Percentiles rank a stretch among this genome's conserved stretches.
Conservation (phyloP, 2,329 filamentous ascomycete species). For the Spiromastix sp. region DNA sequence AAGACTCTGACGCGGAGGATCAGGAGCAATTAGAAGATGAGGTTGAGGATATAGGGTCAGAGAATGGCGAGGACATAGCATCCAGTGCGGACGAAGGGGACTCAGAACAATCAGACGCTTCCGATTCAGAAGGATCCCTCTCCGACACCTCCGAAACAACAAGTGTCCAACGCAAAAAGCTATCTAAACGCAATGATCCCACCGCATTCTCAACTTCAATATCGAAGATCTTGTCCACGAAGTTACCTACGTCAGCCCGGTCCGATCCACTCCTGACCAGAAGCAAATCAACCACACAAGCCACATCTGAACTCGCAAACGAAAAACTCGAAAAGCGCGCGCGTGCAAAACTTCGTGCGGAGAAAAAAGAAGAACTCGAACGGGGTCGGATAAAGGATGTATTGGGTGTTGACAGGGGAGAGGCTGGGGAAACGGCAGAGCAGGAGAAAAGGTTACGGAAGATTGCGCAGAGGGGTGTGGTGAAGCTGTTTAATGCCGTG, state of each 20-base stretch:
- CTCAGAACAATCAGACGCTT: constrained; percentile 18
- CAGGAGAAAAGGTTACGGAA: constrained; percentile 73
- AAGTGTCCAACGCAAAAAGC: constrained; percentile 18
- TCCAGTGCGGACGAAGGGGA: constrained; percentile 5
- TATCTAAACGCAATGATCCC: constrained; percentile 78
- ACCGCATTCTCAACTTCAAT: constrained; percentile 85
- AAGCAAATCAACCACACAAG: constrained; percentile 62
- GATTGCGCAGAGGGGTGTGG: constrained; percentile 84
- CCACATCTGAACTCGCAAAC: constrained; percentile 63
- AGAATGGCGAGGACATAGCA: constrained; percentile 15
- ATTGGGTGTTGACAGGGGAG: constrained; percentile 49
- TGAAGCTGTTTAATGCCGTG: constrained; percentile 94
- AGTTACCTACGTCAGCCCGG: constrained; percentile 70
- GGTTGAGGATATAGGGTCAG: constrained; percentile 6
- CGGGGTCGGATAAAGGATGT: constrained; percentile 86
- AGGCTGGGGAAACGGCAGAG: constrained; percentile 47
- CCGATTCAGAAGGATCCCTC: constrained; percentile 20
- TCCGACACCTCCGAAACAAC: constrained; percentile 28
- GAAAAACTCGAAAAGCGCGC: constrained; percentile 73
- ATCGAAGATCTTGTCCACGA: constrained; percentile 82
- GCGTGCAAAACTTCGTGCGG: constrained; percentile 63
- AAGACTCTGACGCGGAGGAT: constrained; percentile 11
- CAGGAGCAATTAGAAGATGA: constrained; percentile 19
- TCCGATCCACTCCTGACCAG: constrained; percentile 86
- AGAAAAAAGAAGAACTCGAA: constrained; percentile 69